A percentile compares a stretch with the other conserved stretches of the same genome.
phyloP scores from a whole-genome alignment of 768 basidiomycete species.

The Trametes meyenii region DNA sequence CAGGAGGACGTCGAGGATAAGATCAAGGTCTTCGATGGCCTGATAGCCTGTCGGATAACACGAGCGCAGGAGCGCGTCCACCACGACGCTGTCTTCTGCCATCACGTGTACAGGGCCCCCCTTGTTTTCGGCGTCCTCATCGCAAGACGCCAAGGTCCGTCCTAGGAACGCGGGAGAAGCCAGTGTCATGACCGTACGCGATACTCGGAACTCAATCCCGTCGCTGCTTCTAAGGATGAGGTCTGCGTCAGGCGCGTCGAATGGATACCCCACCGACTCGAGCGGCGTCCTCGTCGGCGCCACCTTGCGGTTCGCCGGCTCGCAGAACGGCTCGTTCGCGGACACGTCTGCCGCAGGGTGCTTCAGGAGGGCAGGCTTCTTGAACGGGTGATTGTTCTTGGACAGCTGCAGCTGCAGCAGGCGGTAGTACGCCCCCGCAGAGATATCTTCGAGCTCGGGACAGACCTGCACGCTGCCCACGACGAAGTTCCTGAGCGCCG shows the following conservation, averaged over 20 bases:
- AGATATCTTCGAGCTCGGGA: constrained; percentile 1
- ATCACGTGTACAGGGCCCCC: too few relatives aligned
- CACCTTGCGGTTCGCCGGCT: not conserved
- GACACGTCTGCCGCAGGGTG: too few relatives aligned
- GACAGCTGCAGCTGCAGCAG: not conserved
- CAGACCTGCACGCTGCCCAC: not conserved
- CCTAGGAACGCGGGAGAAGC: not conserved
- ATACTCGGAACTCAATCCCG: not conserved
- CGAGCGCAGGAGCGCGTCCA: too few relatives aligned
- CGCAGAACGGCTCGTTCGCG: not conserved
- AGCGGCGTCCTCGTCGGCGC: not conserved
- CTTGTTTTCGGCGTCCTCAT: too few relatives aligned
- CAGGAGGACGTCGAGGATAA: too few relatives aligned
- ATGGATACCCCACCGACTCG: not conserved
- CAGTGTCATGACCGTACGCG: not conserved
- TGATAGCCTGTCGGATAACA: too few relatives aligned
- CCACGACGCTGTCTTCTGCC: too few relatives aligned
- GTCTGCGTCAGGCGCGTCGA: not conserved
- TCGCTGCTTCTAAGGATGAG: not conserved
- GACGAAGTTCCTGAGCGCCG: not conserved
- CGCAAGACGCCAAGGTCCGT: too few relatives aligned
- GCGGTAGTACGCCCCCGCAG: constrained; percentile 5
- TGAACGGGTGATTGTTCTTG: not conserved
- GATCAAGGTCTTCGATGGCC: too few relatives aligned
- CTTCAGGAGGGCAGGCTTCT: not conserved